Evolutionary conservation across 1,284 basidiomycete genomes (phyloP).

Genomic region (Erythrobasidium hasegawianum): DNA sequence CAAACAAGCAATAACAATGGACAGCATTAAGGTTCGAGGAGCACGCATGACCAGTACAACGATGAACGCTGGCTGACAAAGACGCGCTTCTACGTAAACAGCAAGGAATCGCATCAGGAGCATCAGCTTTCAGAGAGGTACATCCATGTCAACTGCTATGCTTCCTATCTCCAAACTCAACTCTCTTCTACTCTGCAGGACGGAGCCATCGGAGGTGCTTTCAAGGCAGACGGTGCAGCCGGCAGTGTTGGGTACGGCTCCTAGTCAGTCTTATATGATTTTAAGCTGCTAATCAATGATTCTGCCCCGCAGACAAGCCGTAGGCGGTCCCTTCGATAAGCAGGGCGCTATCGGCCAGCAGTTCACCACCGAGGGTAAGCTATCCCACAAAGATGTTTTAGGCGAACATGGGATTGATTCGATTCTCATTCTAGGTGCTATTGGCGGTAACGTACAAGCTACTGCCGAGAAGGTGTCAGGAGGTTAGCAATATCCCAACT

Average conservation of each 20-base stretch:
- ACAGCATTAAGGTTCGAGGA: constrained; percentile 30
- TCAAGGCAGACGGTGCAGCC: constrained; percentile 31
- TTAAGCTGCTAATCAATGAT: not conserved
- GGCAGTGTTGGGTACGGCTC: constrained; percentile 22
- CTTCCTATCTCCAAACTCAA: not conserved
- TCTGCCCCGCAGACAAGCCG: constrained; percentile 13
- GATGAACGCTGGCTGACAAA: not conserved
- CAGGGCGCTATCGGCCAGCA: constrained; percentile 31
- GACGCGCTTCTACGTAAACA: not conserved
- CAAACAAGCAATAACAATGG: constrained; percentile 8
- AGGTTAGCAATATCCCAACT: not conserved
- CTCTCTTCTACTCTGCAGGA: not conserved
- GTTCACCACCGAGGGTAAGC: constrained; percentile 32
- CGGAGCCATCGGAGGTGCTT: constrained; percentile 27
- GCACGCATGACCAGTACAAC: not conserved
- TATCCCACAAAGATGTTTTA: not conserved
- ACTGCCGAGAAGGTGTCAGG: constrained; percentile 29
- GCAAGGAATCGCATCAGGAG: constrained; percentile 29
- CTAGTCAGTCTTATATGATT: not conserved
- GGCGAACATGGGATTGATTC: not conserved
- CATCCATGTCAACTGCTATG: not conserved
- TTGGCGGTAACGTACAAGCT: constrained; percentile 25
- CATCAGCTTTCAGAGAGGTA: constrained; percentile 29
- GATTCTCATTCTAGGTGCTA: constrained; percentile 4
- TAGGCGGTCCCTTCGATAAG: constrained; percentile 34